Conservation (phyloP, 306 rosid species). For the Senna tora region DNA sequence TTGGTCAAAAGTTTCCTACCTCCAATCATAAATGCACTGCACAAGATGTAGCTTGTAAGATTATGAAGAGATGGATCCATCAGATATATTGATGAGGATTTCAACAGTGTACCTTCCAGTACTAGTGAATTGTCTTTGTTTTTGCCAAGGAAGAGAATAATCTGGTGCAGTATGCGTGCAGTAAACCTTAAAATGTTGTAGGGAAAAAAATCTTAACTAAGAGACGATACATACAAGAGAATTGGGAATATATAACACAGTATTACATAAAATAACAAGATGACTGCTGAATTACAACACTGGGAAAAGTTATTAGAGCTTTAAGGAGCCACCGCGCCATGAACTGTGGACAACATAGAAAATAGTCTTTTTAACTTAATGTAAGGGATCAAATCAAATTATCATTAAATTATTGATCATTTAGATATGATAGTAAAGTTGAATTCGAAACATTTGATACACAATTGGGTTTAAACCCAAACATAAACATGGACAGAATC, state of each 20-base stretch:
- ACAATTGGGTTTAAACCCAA: no score
- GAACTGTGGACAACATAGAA: conserved; percentile 13
- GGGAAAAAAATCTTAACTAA: conserved; percentile 27
- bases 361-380: conserved; percentile 27
- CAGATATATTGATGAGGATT: conserved; percentile 32
- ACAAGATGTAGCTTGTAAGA: conserved; percentile 42
- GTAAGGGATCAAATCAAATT: conserved; percentile 8
- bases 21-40: conserved; percentile 97
- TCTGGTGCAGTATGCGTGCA: conserved; percentile 97
- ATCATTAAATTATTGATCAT: conserved; percentile 2
- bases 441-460: conserved; percentile 30
- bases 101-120: conserved; percentile 86
- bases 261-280: conserved; percentile 18
- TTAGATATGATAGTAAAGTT: conserved; percentile 12
- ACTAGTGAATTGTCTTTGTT: conserved; percentile 92
- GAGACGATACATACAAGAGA: conserved; percentile 21
- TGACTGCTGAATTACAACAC: background rate
- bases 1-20: conserved; percentile 87
- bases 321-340: background rate
- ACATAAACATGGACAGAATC: background rate
- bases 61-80: conserved; percentile 28
- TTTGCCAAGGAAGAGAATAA: conserved; percentile 99
- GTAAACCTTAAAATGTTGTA: conserved; percentile 67
- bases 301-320: conserved; percentile 20
- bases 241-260: conserved; percentile 12